Base-by-base conservation (phyloP, 768 basidiomycete species). In the Hericium erinaceus region DNA sequence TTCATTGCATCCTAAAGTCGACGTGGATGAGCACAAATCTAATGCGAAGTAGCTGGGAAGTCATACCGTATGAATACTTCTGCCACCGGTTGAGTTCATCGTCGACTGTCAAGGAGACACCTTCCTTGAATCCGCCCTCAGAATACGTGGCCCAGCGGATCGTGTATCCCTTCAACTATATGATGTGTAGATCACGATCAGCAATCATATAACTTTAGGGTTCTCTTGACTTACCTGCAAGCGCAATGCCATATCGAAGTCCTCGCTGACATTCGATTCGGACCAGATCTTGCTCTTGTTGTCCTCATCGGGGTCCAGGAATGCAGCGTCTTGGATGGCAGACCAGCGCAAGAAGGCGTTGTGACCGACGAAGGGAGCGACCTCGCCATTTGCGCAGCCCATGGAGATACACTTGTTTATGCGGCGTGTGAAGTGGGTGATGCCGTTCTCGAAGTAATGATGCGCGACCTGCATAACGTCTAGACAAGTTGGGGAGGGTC, bases 81-180 rank as follows among this genome's bases (percentile, higher is more conserved):
- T 94, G 90, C 93, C 93, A 95, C 2, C 93, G 71, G 64, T 94
- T 94, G 9, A 95, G 73, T 68, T 95, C 93, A 64, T 95, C 93
- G 54, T 93, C 91, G 56, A 84, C 84, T 0, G 93, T 94, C 15
- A 95, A 74, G 0, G 87, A 89, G 18, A 95, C 92, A 60, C 93
- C 93, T 66, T 95, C 93, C 73, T 92, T 89, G 76, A 94, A 95
- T 1, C 82, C 87, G 51, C 90, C 84, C 20, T 87, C 79, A 1
- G 83, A 86, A 69, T 95, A 95, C 0, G 88, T 89, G 28, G 91
- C 86, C 92, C 89, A 87, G 49, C 87, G 84, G 61, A 90, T 89
- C 62, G 80, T 82, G 66, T 89, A 90, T 0, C 85, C 87, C 65
- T 82, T 64, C 24, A 74, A 71, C 74, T 70, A 18, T 16, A 50